A percentile compares a stretch with the other conserved stretches of the same genome.
Conservation (phyloP, 2,329 filamentous ascomycete genomes). For the Cordyceps javanica region DNA sequence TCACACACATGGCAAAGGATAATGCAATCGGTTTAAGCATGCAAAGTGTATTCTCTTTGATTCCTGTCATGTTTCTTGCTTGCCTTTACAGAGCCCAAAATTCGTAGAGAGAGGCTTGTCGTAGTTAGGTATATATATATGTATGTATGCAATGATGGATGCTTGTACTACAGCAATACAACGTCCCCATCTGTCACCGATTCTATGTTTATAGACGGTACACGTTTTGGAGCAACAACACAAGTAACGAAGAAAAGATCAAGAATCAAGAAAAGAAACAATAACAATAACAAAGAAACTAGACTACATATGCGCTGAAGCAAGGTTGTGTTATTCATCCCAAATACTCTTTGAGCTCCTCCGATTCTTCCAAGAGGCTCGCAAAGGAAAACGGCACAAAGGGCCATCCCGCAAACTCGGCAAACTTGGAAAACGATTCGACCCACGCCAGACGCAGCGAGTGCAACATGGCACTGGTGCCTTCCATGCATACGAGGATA, state of each 20-base stretch:
- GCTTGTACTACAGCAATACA: too few relatives aligned
- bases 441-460: slow-evolving; percentile 91
- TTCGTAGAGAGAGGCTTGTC: too few relatives aligned
- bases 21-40: not conserved
- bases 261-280: slow-evolving; percentile 14
- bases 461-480: slow-evolving; percentile 93
- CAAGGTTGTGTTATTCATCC: slow-evolving; percentile 29
- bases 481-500: slow-evolving; percentile 89
- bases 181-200: too few relatives aligned
- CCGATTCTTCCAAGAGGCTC: slow-evolving; percentile 76
- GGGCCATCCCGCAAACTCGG: slow-evolving; percentile 80
- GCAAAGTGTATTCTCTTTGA: too few relatives aligned
- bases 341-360: slow-evolving; percentile 51
- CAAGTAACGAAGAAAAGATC: not conserved
- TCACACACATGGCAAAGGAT: not conserved
- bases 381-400: slow-evolving; percentile 89
- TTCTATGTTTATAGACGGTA: too few relatives aligned
- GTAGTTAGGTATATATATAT: too few relatives aligned
- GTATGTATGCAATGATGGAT: too few relatives aligned
- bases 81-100: too few relatives aligned
- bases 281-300: slow-evolving; percentile 18
- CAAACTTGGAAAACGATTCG: slow-evolving; percentile 96
- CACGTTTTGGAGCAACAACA: too few relatives aligned
- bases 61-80: too few relatives aligned
- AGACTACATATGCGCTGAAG: not conserved